Percentiles rank a stretch among this genome's conserved stretches.
These are phyloP conservation scores for Durio zibethinus DNA, from an alignment of 345 rosid species.

Conservation along the genomic window DNA sequence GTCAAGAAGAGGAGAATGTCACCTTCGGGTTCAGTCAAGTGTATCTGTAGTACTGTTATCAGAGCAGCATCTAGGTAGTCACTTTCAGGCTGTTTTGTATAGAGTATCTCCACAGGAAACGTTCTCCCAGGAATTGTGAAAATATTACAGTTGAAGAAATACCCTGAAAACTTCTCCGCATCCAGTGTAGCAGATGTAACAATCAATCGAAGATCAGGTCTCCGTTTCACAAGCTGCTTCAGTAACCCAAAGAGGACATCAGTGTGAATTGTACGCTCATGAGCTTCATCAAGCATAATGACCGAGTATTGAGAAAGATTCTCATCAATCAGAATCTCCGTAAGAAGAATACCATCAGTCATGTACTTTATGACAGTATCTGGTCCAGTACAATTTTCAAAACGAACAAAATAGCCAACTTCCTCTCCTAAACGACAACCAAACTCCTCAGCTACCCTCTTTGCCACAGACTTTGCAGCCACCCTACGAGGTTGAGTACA, in stretches of 20 bases:
- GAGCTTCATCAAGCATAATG: conserved; percentile 79
- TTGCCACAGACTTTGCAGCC: conserved; percentile 79
- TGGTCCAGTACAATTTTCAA: conserved; percentile 71
- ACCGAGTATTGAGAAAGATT: conserved; percentile 58
- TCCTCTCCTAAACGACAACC: conserved; percentile 73
- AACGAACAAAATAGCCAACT: conserved; percentile 71
- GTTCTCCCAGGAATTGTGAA: conserved; percentile 73
- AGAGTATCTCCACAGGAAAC: conserved; percentile 62
- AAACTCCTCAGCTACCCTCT: conserved; percentile 77
- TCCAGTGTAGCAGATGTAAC: conserved; percentile 72
- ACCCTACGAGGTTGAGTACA: conserved; percentile 80
- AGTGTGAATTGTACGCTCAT: conserved; percentile 69
- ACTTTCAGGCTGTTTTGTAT: conserved; percentile 72
- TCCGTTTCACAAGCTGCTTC: conserved; percentile 50
- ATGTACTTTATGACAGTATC: conserved; percentile 74
- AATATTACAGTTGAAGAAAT: conserved; percentile 66
- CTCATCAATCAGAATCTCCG: conserved; percentile 59
- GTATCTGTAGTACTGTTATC: conserved; percentile 62
- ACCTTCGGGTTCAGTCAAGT: conserved; percentile 73
- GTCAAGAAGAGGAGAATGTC: conserved; percentile 68
- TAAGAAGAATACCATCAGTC: conserved; percentile 81
- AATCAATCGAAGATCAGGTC: conserved; percentile 62
- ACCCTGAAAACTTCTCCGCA: conserved; percentile 67
- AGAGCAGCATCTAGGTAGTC: conserved; percentile 69
- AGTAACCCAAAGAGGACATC: conserved; percentile 74